These are phyloP conservation scores for Blepharisma japonicum DNA, from an alignment of 73 alveolate species.

Conservation along the genomic window DNA sequence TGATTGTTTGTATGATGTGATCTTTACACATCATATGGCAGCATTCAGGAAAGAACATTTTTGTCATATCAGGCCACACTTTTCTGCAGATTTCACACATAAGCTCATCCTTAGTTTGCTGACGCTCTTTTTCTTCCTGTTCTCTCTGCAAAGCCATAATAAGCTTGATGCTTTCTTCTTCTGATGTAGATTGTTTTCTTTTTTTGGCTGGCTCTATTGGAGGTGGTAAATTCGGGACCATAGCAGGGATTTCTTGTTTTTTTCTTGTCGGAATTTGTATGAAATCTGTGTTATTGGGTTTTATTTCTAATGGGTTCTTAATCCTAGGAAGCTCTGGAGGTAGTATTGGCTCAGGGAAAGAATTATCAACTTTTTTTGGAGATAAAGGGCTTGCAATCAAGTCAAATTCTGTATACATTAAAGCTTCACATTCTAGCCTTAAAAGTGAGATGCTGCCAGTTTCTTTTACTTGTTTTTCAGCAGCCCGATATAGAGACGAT, in stretches of 20 bases:
- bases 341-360: too few species aligned
- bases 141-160: not conserved
- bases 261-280: too few species aligned
- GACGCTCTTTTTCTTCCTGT: not conserved
- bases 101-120: not conserved
- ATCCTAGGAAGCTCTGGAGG: too few species aligned
- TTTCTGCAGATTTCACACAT: not conserved
- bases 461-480: not conserved
- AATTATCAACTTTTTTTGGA: too few species aligned
- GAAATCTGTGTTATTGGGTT: too few species aligned
- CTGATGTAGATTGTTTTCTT: not conserved
- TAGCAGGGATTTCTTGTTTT: too few species aligned
- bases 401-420: not conserved
- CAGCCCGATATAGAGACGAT: not conserved
- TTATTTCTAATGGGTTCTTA: too few species aligned
- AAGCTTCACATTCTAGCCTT: slow-evolving; percentile 7
- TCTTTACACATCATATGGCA: slow-evolving; percentile 10
- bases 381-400: too few species aligned
- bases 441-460: not conserved
- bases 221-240: not conserved
- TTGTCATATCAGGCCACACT: not conserved
- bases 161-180: not conserved
- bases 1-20: not conserved
- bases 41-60: not conserved
- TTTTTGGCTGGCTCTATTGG: not conserved